Evolutionary conservation across 345 rosid genomes (phyloP).

Genomic region (Syzygium jambos): DNA sequence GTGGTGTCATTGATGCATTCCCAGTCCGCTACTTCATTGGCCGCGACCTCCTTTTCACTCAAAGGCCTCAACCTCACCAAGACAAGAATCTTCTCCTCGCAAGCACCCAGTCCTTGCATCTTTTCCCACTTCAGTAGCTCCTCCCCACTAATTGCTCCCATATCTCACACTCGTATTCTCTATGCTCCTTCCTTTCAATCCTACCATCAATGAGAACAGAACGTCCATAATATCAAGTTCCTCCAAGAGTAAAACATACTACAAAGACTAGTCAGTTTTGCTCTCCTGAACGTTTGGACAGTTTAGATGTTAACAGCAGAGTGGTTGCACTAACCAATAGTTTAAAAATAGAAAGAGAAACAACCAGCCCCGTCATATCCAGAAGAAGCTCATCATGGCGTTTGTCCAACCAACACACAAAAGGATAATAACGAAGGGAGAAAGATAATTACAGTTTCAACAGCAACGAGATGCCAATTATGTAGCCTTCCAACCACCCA

Average conservation of each 20-base stretch:
- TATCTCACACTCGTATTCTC: conserved; percentile 9
- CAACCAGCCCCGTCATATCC: conserved; percentile 19
- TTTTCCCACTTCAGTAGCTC: conserved; percentile 66
- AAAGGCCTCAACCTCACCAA: conserved; percentile 91
- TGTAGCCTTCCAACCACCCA: conserved; percentile 24
- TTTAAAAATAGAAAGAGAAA: conserved; percentile 4
- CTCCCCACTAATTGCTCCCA: conserved; percentile 82
- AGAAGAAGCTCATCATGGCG: conserved; percentile 31
- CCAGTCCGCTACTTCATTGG: conserved; percentile 85
- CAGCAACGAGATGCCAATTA: conserved; percentile 29
- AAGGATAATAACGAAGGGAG: conserved; percentile 24
- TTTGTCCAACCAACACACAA: conserved; percentile 40
- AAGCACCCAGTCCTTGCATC: conserved; percentile 44
- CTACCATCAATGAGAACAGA: conserved; percentile 4
- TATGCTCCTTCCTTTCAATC: conserved; percentile 14
- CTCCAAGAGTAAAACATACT: conserved; percentile 10
- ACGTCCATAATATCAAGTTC: conserved; percentile 14
- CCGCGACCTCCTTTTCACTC: conserved; percentile 72
- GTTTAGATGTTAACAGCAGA: conserved; percentile 28
- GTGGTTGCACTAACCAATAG: conserved; percentile 28
- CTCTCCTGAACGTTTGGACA: conserved; percentile 24
- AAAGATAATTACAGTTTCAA: conserved; percentile 19
- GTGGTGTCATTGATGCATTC: conserved; percentile 89
- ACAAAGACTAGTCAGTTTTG: conserved; percentile 11
- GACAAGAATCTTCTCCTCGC: conserved; percentile 87